Base-by-base conservation (phyloP, 2,329 filamentous ascomycete genomes). In the Ophiostoma pallidulum region DNA sequence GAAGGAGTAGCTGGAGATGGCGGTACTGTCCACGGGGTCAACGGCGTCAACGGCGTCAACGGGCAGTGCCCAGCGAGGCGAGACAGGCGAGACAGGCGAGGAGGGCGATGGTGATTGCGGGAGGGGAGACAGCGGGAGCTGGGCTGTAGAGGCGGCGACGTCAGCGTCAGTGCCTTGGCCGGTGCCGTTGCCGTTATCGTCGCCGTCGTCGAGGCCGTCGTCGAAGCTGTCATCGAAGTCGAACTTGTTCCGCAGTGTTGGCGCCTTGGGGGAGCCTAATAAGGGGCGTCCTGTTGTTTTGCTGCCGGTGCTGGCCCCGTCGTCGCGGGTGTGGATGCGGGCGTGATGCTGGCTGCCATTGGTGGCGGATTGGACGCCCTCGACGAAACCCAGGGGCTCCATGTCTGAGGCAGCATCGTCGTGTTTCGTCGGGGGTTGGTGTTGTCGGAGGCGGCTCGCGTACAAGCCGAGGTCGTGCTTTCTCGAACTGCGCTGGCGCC, bases 51-150 rank as follows among this genome's bases (percentile, higher is more conserved):
- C n/a, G n/a, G n/a, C n/a, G n/a, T n/a, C n/a, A n/a, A n/a, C 61
- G 20, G 67, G 60, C 18, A 68, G 69, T 46, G 74, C 73, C 72
- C 73, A 77, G 53, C 72, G 63, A 18, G 64, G 62, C 18, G 66
- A 68, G 35, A 62, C 52, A 39, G 59, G 53, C 22, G 65, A 67
- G 18, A 60, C 50, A 22, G 60, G 53, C 14, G 63, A 66, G 22
- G n/a, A n/a, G n/a, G n/a, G n/a, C n/a, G n/a, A n/a, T n/a, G n/a
- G n/a, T n/a, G n/a, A n/a, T n/a, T 64, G 53, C 37, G 66, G 63
- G 22, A 44, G 22, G 35, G 43, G 19, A 20, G 33, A 44, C 9
- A 33, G 36, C 5, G 36, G 24, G 13, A 33, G 36, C 5, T 40
- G 24, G 36, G 41, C 12, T 18, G 19, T n/a, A 31, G 8, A 29